A percentile compares a stretch with the other conserved stretches of the same genome.
These are phyloP conservation scores for Malassezia japonica DNA, from an alignment of 1,284 basidiomycete species.

Conservation along the genomic window DNA sequence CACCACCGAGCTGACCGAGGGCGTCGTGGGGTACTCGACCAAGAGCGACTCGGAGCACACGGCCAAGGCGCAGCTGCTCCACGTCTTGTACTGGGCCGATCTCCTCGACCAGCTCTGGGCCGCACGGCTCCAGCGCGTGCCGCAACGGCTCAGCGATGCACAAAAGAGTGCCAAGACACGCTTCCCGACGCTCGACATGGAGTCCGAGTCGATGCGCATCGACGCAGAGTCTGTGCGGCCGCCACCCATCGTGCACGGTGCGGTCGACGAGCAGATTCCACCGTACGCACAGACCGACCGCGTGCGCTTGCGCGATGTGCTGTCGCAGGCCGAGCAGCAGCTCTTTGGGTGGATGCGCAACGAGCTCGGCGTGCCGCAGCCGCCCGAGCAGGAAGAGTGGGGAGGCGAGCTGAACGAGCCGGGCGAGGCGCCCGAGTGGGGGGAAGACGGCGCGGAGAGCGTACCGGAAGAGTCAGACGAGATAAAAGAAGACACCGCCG, in stretches of 20 bases:
- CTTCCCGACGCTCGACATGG: background rate
- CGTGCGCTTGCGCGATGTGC: slow-evolving; percentile 36
- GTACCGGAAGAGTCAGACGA: too few relatives aligned
- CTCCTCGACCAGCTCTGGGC: slow-evolving; percentile 37
- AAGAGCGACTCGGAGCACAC: background rate
- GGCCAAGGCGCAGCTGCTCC: slow-evolving; percentile 21
- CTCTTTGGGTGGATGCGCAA: slow-evolving; percentile 40
- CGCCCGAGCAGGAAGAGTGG: slow-evolving; percentile 27
- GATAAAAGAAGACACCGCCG: too few relatives aligned
- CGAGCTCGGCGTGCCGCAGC: slow-evolving; percentile 25
- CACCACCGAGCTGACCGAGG: slow-evolving; percentile 34
- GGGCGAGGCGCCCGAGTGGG: background rate
- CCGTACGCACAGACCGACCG: slow-evolving; percentile 29
- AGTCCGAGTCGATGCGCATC: background rate
- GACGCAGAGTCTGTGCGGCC: background rate
- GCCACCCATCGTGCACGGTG: background rate
- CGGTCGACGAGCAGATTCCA: background rate
- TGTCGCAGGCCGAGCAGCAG: slow-evolving; percentile 27
- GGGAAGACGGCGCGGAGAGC: background rate
- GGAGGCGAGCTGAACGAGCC: too few relatives aligned
- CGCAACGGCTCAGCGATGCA: slow-evolving; percentile 17
- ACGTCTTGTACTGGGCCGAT: slow-evolving; percentile 24
- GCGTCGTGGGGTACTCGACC: slow-evolving; percentile 26
- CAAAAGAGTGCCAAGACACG: background rate
- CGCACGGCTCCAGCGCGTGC: slow-evolving; percentile 26